Evolutionary conservation across 176 grass and related monocot genomes (phyloP).

Genomic region (Oryza australiensis): DNA sequence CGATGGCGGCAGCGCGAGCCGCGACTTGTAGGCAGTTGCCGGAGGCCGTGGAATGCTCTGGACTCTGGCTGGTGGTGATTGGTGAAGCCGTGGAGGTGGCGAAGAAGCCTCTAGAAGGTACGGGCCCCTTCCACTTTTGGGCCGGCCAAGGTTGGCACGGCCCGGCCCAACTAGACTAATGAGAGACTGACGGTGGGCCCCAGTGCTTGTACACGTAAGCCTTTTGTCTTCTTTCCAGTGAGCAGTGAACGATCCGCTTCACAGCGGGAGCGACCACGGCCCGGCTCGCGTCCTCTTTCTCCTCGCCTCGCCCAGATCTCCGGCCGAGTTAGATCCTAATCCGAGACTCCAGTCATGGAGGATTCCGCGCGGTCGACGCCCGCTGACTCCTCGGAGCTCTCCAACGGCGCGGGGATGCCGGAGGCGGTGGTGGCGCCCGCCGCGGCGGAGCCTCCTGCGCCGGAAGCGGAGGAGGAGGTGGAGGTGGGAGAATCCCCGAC

Average conservation of each 20-base stretch:
- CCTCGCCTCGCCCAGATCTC: constrained; percentile 1
- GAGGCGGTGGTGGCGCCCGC: constrained; percentile 4
- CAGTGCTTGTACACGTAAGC: not conserved
- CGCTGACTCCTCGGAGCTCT: not conserved
- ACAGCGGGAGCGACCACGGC: not conserved
- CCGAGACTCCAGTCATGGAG: constrained; percentile 19
- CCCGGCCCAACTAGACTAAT: not conserved
- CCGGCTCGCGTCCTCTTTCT: not conserved
- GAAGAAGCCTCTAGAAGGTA: not conserved
- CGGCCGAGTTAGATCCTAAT: not conserved
- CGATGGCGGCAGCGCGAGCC: not conserved
- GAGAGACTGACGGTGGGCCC: not conserved
- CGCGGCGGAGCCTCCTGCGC: not conserved
- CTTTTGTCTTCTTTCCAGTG: not conserved
- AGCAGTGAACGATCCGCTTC: not conserved
- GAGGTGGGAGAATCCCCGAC: not conserved
- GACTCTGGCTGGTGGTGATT: not conserved
- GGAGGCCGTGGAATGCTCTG: constrained; percentile 21
- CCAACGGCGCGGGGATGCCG: constrained; percentile 19
- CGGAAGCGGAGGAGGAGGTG: not conserved
- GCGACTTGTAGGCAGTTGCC: not conserved
- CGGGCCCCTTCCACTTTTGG: not conserved
- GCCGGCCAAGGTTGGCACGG: not conserved
- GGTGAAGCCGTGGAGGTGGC: too few species aligned
- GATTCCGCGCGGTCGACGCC: constrained; percentile 10